A percentile compares a stretch with the other conserved stretches of the same genome.
Conservation (phyloP, 2,329 filamentous ascomycete species). For the Apiospora pterosperma region DNA sequence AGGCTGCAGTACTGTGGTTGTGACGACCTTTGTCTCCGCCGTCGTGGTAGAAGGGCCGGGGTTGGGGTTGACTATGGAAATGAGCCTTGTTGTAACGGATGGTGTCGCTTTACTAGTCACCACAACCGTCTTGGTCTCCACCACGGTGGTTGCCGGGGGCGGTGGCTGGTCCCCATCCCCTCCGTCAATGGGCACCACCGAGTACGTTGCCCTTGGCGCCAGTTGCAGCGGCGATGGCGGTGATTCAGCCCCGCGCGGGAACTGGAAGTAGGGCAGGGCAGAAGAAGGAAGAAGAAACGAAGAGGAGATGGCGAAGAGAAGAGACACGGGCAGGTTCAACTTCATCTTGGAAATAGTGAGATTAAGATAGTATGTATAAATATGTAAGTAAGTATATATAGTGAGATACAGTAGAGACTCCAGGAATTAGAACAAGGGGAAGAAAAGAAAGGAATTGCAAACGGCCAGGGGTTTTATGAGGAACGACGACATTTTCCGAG, state of each 20-base stretch:
- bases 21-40: neutral
- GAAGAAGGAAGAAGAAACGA: conserved; percentile 15
- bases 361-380: neutral
- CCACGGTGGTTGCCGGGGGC: conserved; percentile 29
- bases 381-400: neutral
- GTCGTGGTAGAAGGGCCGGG: neutral
- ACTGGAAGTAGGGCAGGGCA: conserved; percentile 26
- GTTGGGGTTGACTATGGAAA: neutral
- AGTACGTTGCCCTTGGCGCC: conserved; percentile 32
- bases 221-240: conserved; percentile 13
- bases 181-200: conserved; percentile 35
- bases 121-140: conserved; percentile 15
- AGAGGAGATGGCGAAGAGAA: conserved; percentile 23
- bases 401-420: neutral
- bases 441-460: neutral
- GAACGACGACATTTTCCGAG: neutral
- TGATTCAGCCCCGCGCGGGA: neutral
- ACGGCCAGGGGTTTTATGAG: neutral
- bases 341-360: conserved; percentile 26
- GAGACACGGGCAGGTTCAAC: conserved; percentile 16
- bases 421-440: neutral
- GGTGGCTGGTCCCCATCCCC: conserved; percentile 28
- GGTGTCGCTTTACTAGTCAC: neutral
- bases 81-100: neutral
- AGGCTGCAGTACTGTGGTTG: conserved; percentile 1